Conservation (phyloP, 805 yeast species). For the Tanozyma kutaoensis region DNA sequence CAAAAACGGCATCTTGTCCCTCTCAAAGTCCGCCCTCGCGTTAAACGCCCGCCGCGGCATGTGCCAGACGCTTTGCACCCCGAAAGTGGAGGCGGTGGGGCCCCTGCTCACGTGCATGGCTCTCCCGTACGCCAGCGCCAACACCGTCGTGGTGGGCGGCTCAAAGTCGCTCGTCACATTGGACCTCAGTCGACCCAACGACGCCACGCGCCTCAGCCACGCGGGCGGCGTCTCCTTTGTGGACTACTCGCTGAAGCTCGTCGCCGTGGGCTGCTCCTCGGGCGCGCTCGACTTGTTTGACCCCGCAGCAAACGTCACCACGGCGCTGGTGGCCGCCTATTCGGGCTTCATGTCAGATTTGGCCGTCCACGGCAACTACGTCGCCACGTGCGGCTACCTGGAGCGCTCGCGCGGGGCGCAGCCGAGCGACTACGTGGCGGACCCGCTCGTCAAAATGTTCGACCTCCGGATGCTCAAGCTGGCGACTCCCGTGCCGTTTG, state of each 20-base stretch:
- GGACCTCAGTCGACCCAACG: slow-evolving; percentile 19
- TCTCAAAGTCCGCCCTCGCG: slow-evolving; percentile 16
- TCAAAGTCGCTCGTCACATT: slow-evolving; percentile 13
- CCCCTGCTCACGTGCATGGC: slow-evolving; percentile 16
- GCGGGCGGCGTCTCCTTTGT: slow-evolving; percentile 32
- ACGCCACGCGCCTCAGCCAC: slow-evolving; percentile 19
- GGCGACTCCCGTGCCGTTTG: slow-evolving; percentile 71
- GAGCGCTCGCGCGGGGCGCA: slow-evolving; percentile 26
- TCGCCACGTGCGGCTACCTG: slow-evolving; percentile 75
- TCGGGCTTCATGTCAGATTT: slow-evolving; percentile 49
- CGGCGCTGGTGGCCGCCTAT: slow-evolving; percentile 46
- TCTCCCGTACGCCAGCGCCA: slow-evolving; percentile 14
- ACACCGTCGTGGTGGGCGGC: slow-evolving; percentile 18
- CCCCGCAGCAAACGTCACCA: slow-evolving; percentile 30
- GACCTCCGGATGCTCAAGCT: slow-evolving; percentile 66
- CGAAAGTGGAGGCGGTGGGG: slow-evolving; percentile 1
- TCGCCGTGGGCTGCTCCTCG: slow-evolving; percentile 43
- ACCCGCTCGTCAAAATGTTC: slow-evolving; percentile 73
- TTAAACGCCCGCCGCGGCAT: slow-evolving; percentile 23
- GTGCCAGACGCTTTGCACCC: slow-evolving; percentile 6
- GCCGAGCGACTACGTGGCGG: slow-evolving; percentile 25
- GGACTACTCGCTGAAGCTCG: slow-evolving; percentile 31
- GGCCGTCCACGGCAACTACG: slow-evolving; percentile 49
- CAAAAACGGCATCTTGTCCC: slow-evolving; percentile 19
- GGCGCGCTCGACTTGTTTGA: slow-evolving; percentile 59